Evolutionary conservation across 2,329 filamentous ascomycete genomes (phyloP).

Genomic region (Talaromyces verruculosus): DNA sequence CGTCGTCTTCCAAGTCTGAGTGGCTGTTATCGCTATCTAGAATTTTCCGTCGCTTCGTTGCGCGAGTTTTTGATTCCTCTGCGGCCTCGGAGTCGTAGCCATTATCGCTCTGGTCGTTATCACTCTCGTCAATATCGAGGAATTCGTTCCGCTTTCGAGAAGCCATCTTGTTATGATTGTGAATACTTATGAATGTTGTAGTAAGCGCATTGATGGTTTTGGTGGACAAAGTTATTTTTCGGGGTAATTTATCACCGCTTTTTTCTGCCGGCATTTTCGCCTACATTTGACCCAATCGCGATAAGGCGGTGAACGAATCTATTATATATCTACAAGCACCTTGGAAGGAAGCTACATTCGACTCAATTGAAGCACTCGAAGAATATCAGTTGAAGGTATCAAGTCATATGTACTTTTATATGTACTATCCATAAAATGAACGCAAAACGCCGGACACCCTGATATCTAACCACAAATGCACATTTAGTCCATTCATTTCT

Average conservation of each 20-base stretch:
- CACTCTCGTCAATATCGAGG: slow-evolving; percentile 39
- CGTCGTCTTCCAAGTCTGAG: slow-evolving; percentile 49
- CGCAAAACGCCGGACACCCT: background rate
- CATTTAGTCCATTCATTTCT: slow-evolving; percentile 16
- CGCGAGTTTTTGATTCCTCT: slow-evolving; percentile 41
- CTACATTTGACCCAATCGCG: background rate
- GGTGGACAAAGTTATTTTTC: slow-evolving; percentile 14
- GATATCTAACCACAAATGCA: slow-evolving; percentile 14
- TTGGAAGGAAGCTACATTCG: background rate
- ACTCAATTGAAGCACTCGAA: background rate
- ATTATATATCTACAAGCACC: background rate
- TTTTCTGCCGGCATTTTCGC: background rate
- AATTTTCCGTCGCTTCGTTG: slow-evolving; percentile 35
- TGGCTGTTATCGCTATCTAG: slow-evolving; percentile 25
- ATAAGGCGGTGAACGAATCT: background rate
- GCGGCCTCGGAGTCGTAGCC: slow-evolving; percentile 50
- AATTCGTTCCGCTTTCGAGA: slow-evolving; percentile 43
- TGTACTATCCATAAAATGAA: background rate
- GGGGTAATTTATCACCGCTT: slow-evolving; percentile 8
- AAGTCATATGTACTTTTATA: slow-evolving; percentile 8
- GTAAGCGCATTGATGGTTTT: background rate
- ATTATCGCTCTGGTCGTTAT: slow-evolving; percentile 40
- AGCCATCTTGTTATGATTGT: slow-evolving; percentile 31
- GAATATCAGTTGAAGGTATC: slow-evolving; percentile 1
- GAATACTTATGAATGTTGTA: too few relatives aligned